Evolutionary conservation across 352 stramenopile genomes (phyloP), one percentile per base, ranked within the genome.

Genomic region (Saprolegnia diclina): DNA sequence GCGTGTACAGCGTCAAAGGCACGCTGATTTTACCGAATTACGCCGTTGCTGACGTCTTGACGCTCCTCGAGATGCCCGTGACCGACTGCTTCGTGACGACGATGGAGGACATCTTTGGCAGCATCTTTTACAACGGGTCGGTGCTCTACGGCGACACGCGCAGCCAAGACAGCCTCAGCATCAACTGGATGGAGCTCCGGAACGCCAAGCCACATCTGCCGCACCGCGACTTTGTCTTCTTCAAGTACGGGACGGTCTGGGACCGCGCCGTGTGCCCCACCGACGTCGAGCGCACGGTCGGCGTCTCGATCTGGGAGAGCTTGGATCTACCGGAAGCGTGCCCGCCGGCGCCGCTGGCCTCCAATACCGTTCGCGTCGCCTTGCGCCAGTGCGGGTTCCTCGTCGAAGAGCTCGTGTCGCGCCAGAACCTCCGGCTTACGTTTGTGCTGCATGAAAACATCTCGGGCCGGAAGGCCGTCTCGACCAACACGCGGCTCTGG

Each of bases 291-390:
- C 52, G 52, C 42, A 67, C 35, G 4, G 72, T 87, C 40, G 86
- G 82, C 10, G 82, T 83, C 21, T 90, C 84, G 24, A 79, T 91
- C 73, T 94, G 86, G 86, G 86, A 94, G 54, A 90, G 80, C 35
- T 87, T 94, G 55, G 83, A 94, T 59, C 75, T 94, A 19, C 42
- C 62, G 1, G 81, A 91, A 66, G 81, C 79, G 24, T 90, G 80
- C 24, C 78, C 84, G 10, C 83, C 83, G 5, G 67, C 91, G n/a
- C 86, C 86, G 0, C 54, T 78, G 13, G 87, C 81, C 29, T 75
- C 83, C 65, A 92, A 94, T 64, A 82, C 91, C 42, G 82, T 90
- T 62, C 82, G 86, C 16, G 73, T 94, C 42, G 78, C 77, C 24
- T 73, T 94, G 65, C 86, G 83, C n/a, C 81, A 83, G 52, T 88